Evolutionary conservation across 352 stramenopile genomes (phyloP), one percentile per base, ranked within the genome.

Genomic region (Pythium brassicae): DNA sequence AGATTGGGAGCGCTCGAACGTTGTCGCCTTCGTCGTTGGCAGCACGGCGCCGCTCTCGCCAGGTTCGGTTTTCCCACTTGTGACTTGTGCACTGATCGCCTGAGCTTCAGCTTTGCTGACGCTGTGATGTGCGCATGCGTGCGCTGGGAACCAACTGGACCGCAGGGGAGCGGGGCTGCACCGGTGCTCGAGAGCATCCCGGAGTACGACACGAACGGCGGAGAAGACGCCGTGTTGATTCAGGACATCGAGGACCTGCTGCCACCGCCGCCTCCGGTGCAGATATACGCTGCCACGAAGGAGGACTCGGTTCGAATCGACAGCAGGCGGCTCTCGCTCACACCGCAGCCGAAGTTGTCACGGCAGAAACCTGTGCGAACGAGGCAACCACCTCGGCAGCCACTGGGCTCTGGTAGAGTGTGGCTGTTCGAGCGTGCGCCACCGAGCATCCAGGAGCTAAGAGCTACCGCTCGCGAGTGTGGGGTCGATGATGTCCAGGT

Each of bases 231-330:
- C 2, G 68, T 78, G 4, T 53, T 74, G 4, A 9, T 86, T 47
- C 62, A 54, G 2, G 76, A 86, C 45, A 83, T 89, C 45, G 78
- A 90, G 53, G 81, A 91, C 35, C 27, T 93, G 22, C 48, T 91
- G 6, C 66, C 76, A 22, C 75, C 76, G 9, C 65, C 66, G 22
- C 82, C 77, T 11, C 65, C 72, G 58, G 51, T 66, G 35, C 40
- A 55, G 22, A 45, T 52, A 7, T 46, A 42, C 12, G 56, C 61
- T 37, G 59, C 62, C 29, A 55, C 53, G n/a, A 49, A 69, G n/a
- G 77, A 90, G 70, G 77, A 87, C 43, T 79, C 74, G 4, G 55
- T 77, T 23, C 65, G 62, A 2, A 55, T 78, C 19, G 74, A 90
- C 45, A 46, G 37, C 23, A 34, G 71, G 4, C 29, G 63, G 0